Evolutionary conservation across 371 early-diverging fungal species (phyloP).

Genomic region (Capillidium heterosporum): DNA sequence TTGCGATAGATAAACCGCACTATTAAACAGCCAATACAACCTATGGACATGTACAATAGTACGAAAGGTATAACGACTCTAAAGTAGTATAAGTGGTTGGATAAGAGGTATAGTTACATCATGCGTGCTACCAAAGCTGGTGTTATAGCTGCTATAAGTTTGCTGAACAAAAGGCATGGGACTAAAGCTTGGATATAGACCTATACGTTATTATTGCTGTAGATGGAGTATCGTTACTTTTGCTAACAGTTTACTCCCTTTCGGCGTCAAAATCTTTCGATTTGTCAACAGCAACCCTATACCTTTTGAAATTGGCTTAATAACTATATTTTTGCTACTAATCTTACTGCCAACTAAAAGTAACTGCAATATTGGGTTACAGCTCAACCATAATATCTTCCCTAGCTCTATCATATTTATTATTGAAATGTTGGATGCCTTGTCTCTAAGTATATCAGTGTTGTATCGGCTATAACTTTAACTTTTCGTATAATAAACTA

Average conservation of each 20-base stretch:
- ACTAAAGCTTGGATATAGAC: background rate
- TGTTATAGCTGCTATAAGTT: background rate
- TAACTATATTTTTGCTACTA: background rate
- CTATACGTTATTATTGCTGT: background rate
- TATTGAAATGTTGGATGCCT: no score
- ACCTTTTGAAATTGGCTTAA: background rate
- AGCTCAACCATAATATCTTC: no score
- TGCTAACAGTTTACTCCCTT: background rate
- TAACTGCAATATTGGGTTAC: background rate
- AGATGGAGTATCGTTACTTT: background rate
- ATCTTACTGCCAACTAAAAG: background rate
- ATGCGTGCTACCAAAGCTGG: background rate
- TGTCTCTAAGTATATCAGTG: no score
- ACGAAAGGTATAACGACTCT: constrained; percentile 3
- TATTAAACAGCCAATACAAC: background rate
- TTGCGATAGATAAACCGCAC: background rate
- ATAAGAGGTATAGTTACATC: background rate
- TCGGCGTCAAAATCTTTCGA: background rate
- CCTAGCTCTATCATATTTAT: no score
- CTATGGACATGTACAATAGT: background rate
- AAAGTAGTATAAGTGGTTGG: background rate
- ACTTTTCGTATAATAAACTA: no score
- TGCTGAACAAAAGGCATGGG: constrained; percentile 1
- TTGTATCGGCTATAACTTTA: no score
- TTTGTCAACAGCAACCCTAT: background rate